Base-by-base conservation (phyloP, 345 rosid species). In the Chamaenerion angustifolium region DNA sequence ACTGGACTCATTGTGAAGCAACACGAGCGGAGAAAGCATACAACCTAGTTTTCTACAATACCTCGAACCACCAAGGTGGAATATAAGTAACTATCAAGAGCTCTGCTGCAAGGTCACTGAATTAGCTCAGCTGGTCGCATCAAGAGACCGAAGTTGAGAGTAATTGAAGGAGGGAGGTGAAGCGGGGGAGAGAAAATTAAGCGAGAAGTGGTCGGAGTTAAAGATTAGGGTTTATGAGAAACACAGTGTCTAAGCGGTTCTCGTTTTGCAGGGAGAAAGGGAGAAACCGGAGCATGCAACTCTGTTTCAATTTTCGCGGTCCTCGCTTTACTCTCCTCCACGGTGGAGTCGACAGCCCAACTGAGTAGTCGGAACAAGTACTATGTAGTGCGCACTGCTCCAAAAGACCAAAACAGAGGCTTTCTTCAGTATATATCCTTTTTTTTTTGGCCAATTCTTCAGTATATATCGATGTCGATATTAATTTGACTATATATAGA, bases 1-100 rank as follows among this genome's bases (percentile, higher is more conserved):
- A 93, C 74, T 42, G 94, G 99, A 70, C 99, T 78, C 99, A 88
- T 93, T 59, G 63, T 60, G 49, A 13, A 15, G 62, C 46, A 15
- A 7, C 48, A 7, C 47, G 40, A 43, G 37, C 3, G 35, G 4
- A 12, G 42, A 11, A 56, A 46, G 31, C 44, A 35, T 44, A 56
- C 37, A 49, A 66, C 62, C 65, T 58, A 52, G 48, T 37, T 66
- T 16, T 42, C 43, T 6, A 7, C 7, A 31, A 42, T 42, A 16
- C 54, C 15, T 21, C 8, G 0, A 35, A 12, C 19, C 35, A 1
- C 42, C 45, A 14, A 48, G 18, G 10, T n/a, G 11, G 15, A 18
- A 43, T 10, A 8, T 27, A 16, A 16, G 56, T 31, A 5, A 42
- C 37, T 8, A 13, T 21, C 17, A 13, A 19, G 10, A 15, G 50